Evolutionary conservation across 1,139 yeast species (phyloP).

Genomic region (Ogataea hybrid): DNA sequence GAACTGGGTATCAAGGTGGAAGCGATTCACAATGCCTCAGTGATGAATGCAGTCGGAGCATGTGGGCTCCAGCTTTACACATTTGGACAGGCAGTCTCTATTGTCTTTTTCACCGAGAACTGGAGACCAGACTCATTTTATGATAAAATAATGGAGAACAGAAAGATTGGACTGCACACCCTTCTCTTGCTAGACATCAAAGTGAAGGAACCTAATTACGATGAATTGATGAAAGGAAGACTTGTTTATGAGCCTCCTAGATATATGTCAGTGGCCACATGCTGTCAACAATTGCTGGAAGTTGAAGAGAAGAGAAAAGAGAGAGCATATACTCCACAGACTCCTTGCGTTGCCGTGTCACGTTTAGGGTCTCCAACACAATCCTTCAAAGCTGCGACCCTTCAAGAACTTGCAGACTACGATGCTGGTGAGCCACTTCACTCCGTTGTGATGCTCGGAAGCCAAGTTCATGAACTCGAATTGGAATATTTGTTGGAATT

Average conservation of each 20-base stretch:
- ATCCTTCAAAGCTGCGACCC: conserved; percentile 79
- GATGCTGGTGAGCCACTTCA: conserved; percentile 96
- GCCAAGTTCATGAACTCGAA: conserved; percentile 93
- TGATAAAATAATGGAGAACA: conserved; percentile 82
- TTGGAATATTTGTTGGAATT: conserved; percentile 79
- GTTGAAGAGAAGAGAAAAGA: conserved; percentile 76
- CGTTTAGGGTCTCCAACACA: conserved; percentile 88
- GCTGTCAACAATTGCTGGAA: conserved; percentile 84
- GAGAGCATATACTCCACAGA: conserved; percentile 74
- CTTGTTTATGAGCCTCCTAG: conserved; percentile 94
- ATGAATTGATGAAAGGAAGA: conserved; percentile 92
- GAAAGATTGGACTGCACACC: conserved; percentile 89
- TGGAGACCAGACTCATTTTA: conserved; percentile 98
- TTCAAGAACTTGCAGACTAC: conserved; percentile 68
- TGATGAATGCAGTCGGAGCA: conserved; percentile 98
- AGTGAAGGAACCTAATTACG: conserved; percentile 94
- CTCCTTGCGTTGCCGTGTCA: conserved; percentile 93
- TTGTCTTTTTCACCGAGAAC: conserved; percentile 89
- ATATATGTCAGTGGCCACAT: conserved; percentile 89
- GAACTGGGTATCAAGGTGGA: conserved; percentile 77
- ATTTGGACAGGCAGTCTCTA: conserved; percentile 94
- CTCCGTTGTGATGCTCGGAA: conserved; percentile 85
- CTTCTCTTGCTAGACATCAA: conserved; percentile 85
- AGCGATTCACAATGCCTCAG: conserved; percentile 91
- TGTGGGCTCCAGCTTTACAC: conserved; percentile 94